Conservation (phyloP, 106 monocot species). For the Hemerocallis citrina region DNA sequence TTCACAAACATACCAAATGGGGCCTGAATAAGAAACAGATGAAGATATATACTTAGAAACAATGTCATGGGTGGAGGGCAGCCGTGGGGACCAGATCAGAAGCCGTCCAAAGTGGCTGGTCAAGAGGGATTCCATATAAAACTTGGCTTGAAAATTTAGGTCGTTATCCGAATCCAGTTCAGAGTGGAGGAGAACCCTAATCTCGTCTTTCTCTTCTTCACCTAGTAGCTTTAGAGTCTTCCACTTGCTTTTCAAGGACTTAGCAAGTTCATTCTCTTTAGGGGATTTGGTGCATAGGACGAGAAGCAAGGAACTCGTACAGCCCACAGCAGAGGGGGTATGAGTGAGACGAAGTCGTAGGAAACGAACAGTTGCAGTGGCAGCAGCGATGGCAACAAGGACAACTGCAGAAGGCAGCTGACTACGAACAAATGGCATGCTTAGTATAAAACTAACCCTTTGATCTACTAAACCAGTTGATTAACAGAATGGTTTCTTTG, state of each 20-base stretch:
- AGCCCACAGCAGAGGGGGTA: constrained; percentile 1
- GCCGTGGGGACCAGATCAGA: constrained; percentile 56
- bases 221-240: constrained; percentile 19
- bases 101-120: constrained; percentile 39
- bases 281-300: constrained; percentile 32
- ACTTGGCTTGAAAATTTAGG: constrained; percentile 12
- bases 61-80: constrained; percentile 67
- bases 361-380: constrained; percentile 2
- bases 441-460: neutral
- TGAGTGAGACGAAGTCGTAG: neutral
- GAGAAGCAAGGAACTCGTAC: constrained; percentile 9
- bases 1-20: neutral
- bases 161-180: constrained; percentile 13
- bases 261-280: constrained; percentile 29
- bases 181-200: constrained; percentile 20
- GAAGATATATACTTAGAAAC: constrained; percentile 41
- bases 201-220: constrained; percentile 15
- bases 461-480: too few relatives aligned
- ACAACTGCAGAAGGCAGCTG: neutral
- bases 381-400: neutral
- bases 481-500: too few relatives aligned
- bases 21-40: neutral
- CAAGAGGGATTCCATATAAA: constrained; percentile 38
- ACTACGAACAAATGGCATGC: neutral
- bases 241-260: constrained; percentile 18